phyloP scores from a whole-genome alignment of 1,139 yeast genomes.

The Pichia inconspicua region DNA sequence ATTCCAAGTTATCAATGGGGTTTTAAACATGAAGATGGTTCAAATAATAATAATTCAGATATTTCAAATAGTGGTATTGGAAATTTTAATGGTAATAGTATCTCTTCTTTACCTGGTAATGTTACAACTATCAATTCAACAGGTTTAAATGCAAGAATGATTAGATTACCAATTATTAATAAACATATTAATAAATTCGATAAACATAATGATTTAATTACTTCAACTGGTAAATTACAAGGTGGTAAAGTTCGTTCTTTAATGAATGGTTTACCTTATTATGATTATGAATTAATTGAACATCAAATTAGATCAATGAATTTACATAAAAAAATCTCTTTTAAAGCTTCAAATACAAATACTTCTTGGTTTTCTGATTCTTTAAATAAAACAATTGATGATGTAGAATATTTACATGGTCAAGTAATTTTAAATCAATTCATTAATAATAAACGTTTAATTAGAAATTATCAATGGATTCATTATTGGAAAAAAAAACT shows the following conservation, averaged over 20 bases:
- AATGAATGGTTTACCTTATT: conserved; percentile 28
- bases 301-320: conserved; percentile 20
- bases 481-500: conserved; percentile 21
- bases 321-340: conserved; percentile 16
- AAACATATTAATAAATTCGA: conserved; percentile 4
- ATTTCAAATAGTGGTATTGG: conserved; percentile 22
- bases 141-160: conserved; percentile 21
- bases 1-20: conserved; percentile 29
- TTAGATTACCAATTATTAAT: conserved; percentile 22
- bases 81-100: conserved; percentile 14
- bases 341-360: conserved; percentile 17
- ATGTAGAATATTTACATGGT: conserved; percentile 29
- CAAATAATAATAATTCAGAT: conserved; percentile 3
- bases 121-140: conserved; percentile 16
- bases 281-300: conserved; percentile 20
- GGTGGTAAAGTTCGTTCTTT: conserved; percentile 17
- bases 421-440: conserved; percentile 28
- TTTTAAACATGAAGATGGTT: conserved; percentile 23
- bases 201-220: conserved; percentile 1
- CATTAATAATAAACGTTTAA: conserved; percentile 25
- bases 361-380: conserved; percentile 21
- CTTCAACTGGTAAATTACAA: conserved; percentile 9
- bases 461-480: conserved; percentile 29
- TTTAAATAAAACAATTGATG: conserved; percentile 24
- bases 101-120: conserved; percentile 23